phyloP scores from a whole-genome alignment of 495 filamentous ascomycete species.

The Amphirosellinia nigrospora region DNA sequence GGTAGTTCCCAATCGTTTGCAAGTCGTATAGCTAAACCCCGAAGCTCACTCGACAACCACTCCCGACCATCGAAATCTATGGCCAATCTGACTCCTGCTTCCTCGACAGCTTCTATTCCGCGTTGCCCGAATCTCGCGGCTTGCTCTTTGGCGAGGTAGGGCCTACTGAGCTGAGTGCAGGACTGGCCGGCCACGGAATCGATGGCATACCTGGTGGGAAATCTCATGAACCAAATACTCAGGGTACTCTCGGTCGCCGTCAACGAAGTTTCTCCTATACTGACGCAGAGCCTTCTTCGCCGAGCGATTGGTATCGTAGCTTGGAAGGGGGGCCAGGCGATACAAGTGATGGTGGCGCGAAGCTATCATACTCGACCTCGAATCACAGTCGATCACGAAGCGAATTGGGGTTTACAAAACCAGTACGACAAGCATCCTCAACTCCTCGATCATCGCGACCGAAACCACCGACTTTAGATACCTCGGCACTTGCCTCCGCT shows the following conservation, averaged over 20 bases:
- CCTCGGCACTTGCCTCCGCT: constrained; percentile 41
- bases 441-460: constrained; percentile 31
- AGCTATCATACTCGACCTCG: constrained; percentile 39
- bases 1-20: constrained; percentile 59
- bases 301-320: constrained; percentile 60
- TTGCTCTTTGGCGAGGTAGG: constrained; percentile 62
- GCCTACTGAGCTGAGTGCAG: constrained; percentile 47
- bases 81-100: constrained; percentile 46
- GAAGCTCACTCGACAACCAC: constrained; percentile 44
- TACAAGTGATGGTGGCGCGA: constrained; percentile 40
- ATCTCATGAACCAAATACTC: constrained; percentile 55
- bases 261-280: constrained; percentile 52
- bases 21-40: constrained; percentile 57
- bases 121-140: constrained; percentile 35
- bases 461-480: constrained; percentile 38
- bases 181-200: constrained; percentile 57
- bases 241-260: constrained; percentile 41
- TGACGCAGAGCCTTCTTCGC: constrained; percentile 56
- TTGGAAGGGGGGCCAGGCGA: constrained; percentile 37
- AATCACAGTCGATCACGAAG: constrained; percentile 57
- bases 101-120: constrained; percentile 33
- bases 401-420: constrained; percentile 50
- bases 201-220: constrained; percentile 45
- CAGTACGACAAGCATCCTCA: constrained; percentile 36
- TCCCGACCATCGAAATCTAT: constrained; percentile 53